A percentile compares a stretch with the other conserved stretches of the same genome.
These are phyloP conservation scores for Puccinia horiana DNA, from an alignment of 1,284 basidiomycete genomes.

Conservation along the genomic window DNA sequence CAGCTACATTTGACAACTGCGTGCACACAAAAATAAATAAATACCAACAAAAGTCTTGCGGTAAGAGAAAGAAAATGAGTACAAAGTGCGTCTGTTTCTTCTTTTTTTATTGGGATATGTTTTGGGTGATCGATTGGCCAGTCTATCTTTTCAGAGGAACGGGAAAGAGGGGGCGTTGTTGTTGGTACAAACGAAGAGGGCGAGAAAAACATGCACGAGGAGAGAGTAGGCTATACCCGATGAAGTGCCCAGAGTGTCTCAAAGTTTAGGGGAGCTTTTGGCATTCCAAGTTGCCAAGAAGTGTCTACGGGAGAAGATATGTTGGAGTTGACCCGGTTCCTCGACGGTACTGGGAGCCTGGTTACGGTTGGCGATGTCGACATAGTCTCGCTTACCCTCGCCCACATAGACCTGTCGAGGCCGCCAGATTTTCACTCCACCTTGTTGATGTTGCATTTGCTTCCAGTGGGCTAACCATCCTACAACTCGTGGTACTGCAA, in stretches of 20 bases:
- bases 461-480: slow-evolving; percentile 87
- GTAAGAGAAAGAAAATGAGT: too few species aligned
- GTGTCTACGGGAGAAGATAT: slow-evolving; percentile 44
- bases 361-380: slow-evolving; percentile 63
- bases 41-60: too few species aligned
- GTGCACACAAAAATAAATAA: too few species aligned
- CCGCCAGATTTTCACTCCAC: slow-evolving; percentile 85
- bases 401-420: slow-evolving; percentile 81
- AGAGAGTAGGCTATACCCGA: neutral
- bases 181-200: neutral
- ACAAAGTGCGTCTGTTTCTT: too few species aligned
- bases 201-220: neutral
- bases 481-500: slow-evolving; percentile 82
- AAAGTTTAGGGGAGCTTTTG: slow-evolving; percentile 30
- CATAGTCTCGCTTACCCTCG: slow-evolving; percentile 70
- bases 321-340: slow-evolving; percentile 35
- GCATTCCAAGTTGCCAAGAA: slow-evolving; percentile 46
- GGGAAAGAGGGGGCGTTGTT: neutral
- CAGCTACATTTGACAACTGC: too few species aligned
- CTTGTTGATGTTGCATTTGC: slow-evolving; percentile 81
- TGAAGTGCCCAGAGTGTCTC: neutral
- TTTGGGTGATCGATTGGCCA: too few species aligned
- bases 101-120: too few species aligned
- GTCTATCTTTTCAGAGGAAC: too few species aligned
- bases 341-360: neutral